Base-by-base conservation (phyloP, 441 rosid genomes). In the Lagerstroemia fauriei region DNA sequence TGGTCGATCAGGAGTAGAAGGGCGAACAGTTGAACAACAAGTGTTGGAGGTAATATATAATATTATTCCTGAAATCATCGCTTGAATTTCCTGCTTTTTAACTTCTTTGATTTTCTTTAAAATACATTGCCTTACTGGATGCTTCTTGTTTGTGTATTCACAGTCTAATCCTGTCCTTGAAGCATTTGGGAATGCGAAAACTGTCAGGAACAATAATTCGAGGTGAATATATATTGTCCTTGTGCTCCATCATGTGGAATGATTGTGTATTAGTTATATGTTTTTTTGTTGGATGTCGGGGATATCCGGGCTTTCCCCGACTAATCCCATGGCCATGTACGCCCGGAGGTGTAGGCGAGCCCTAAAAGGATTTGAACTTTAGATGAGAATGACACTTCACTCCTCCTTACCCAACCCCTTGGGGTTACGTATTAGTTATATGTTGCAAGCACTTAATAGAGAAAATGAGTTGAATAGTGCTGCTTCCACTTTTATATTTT, bases 131-230 rank as follows among this genome's bases (percentile, higher is more conserved):
- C 83, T 88, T 80, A 83, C 72, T 77, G 75, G 78, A 51, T 77
- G 47, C 66, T 80, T 83, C 71, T 85, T 86, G 47, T 88, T 82
- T 59, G 47, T 85, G 85, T 81, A 84, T 70, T 87, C 69, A 87
- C 93, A 97, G 99, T 95, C 99, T 79, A 97, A 97, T 91, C 99
- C 99, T 75, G 99, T 97, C 89, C 99, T 95, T 89, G 99, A 97
- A 93, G 98, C 99, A 85, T 97, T 97, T 90, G 99, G 99, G 57
- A 97, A 97, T 84, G 99, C 99, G 17, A 97, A 97, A 87, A 97
- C 99, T 79, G 95, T 97, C 76, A 91, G 98, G 88, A 97, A 97
- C 87, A 97, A 97, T 89, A 97, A 97, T 87, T 97, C 99, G 81
- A 95, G 99, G 99, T 93, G 84, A 83, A 86, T 83, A 68, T 34